Base-by-base conservation (phyloP, 2,329 filamentous ascomycete species). In the Penicillium sp. region DNA sequence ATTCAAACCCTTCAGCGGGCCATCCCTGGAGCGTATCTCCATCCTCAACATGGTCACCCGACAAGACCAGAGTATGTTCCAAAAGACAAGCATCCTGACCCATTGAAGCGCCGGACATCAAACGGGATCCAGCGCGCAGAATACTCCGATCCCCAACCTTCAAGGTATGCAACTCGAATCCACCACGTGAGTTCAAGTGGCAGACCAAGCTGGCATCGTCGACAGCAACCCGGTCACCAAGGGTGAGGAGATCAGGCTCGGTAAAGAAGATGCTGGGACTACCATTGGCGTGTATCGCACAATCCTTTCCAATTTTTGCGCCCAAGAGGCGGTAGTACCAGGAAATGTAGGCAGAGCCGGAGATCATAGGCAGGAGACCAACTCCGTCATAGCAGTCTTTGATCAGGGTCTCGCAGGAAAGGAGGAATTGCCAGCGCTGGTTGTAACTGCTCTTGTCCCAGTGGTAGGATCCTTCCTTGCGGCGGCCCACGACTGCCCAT, bases 1-100 rank as follows among this genome's bases (percentile, higher is more conserved):
- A 65, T 19, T 55, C 59, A 52, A 72, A 75, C 46, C 66, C 63
- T 45, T 73, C 72, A 1, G 72, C 75, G 2, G 78, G 77, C 77
- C 77, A 80, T 0, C 78, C 78, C 60, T 81, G 78, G 65, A 77
- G 74, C 2, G 75, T 76, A 48, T 61, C 64, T 0, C 70, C 72
- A 47, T 72, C 70, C 43, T 76, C 76, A 0, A 80, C 77, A 35
- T 77, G 67, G 59, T 81, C 77, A 4, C 78, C 78, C 2, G 74
- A 73, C 71, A 81, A 76, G 37, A 81, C 69, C 4, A 81, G 68
- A 0, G 78, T 81, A 54, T 81, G 78, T 64, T 81, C 78, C 32
- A 81, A 60, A 32, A 81, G 62, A 55, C 76, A 77, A 19, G 73
- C 72, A 56, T 79, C 77, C 3, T 71, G 64, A 48, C 72, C 72